phyloP scores from a whole-genome alignment of 352 stramenopile genomes.

The Globisporangium emineosum region DNA sequence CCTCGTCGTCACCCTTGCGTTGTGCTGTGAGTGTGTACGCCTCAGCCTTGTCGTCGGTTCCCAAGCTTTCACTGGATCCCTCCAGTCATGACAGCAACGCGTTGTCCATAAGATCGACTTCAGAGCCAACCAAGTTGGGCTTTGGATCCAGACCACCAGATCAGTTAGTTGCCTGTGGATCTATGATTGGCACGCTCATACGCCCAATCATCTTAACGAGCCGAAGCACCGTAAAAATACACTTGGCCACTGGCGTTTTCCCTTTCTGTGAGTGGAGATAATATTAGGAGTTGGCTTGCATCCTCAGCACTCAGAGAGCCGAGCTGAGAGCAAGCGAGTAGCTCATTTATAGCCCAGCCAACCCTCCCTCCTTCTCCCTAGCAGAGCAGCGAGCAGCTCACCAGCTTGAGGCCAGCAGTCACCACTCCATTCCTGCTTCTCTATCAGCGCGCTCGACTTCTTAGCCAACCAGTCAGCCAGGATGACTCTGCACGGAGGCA shows the following conservation, averaged over 20 bases:
- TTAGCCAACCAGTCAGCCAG: neutral
- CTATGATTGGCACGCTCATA: neutral
- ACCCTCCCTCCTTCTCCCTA: neutral
- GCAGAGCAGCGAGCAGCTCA: neutral
- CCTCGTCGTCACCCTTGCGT: neutral
- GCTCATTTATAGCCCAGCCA: slow-evolving; percentile 1
- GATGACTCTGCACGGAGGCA: slow-evolving; percentile 6
- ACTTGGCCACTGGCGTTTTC: neutral
- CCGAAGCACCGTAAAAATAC: neutral
- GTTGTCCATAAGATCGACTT: neutral
- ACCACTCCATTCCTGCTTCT: neutral
- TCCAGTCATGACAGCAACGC: neutral
- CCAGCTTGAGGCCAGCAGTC: neutral
- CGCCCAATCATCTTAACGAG: neutral
- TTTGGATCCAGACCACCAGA: neutral
- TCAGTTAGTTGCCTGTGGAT: neutral
- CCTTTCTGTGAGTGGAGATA: neutral
- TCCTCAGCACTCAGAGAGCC: neutral
- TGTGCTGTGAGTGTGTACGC: neutral
- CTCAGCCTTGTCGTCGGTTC: neutral
- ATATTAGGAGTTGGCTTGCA: neutral
- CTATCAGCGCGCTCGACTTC: neutral
- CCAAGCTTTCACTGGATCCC: neutral
- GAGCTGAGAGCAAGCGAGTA: neutral
- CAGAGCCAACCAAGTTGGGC: neutral